Evolutionary conservation across 2,329 filamentous ascomycete genomes (phyloP).

Genomic region (Pseudonectria foliicola): DNA sequence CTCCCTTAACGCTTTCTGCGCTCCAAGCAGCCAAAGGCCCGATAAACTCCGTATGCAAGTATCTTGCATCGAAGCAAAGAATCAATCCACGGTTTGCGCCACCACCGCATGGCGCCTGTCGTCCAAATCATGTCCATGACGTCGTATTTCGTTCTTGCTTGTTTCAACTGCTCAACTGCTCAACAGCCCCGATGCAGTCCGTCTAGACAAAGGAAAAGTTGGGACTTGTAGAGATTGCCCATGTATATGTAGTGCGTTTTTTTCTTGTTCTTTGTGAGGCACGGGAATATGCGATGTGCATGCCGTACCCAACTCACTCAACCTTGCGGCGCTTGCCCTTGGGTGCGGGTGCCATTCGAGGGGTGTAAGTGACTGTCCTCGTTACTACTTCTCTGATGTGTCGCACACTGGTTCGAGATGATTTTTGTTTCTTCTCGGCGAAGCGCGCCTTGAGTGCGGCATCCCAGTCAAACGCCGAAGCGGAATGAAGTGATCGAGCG

Average conservation of each 20-base stretch:
- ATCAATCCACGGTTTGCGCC: constrained; percentile 7
- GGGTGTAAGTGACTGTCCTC: constrained; percentile 88
- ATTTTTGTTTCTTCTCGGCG: constrained; percentile 52
- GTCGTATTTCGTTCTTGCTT: constrained; percentile 2
- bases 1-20: constrained; percentile 6
- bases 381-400: constrained; percentile 86
- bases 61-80: constrained; percentile 8
- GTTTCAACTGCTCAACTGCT: neutral
- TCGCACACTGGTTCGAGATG: constrained; percentile 54
- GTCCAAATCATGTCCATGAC: constrained; percentile 4
- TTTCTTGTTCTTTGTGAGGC: constrained; percentile 6
- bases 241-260: constrained; percentile 5
- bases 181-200: neutral
- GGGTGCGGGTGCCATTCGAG: constrained; percentile 77
- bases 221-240: constrained; percentile 18
- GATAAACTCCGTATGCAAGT: constrained; percentile 2
- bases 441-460: constrained; percentile 60
- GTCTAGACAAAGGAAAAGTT: constrained; percentile 22
- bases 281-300: no score
- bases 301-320: constrained; percentile 29
- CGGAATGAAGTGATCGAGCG: constrained; percentile 54
- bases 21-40: constrained; percentile 12
- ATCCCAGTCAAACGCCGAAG: constrained; percentile 66
- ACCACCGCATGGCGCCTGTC: constrained; percentile 2
- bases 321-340: constrained; percentile 86